Percentiles rank a stretch among this genome's conserved stretches.
Evolutionary conservation across 2,329 filamentous ascomycete species (phyloP).

Genomic region (Aureobasidium sp.): DNA sequence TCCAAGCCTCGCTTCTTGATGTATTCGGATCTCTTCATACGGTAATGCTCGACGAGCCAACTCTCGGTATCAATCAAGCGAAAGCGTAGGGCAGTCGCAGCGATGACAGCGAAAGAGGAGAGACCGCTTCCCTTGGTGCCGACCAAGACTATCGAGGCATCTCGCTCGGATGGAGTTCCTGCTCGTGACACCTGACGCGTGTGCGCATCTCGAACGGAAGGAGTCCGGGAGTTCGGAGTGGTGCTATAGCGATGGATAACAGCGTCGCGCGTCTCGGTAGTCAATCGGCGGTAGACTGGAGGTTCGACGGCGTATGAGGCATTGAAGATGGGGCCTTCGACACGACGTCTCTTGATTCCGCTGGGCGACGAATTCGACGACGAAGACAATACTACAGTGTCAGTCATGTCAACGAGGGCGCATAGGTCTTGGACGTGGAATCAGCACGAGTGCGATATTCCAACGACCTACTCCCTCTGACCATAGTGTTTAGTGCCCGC

Average conservation of each 20-base stretch:
- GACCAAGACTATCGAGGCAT: slow-evolving; percentile 61
- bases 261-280: too few relatives aligned
- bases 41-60: slow-evolving; percentile 56
- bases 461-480: not conserved
- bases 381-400: not conserved
- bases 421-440: too few relatives aligned
- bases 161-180: slow-evolving; percentile 38
- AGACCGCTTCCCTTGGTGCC: slow-evolving; percentile 69
- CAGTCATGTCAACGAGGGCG: not conserved
- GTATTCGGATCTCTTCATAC: slow-evolving; percentile 53
- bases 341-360: not conserved
- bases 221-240: too few relatives aligned
- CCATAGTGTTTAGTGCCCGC: not conserved
- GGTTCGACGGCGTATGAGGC: too few relatives aligned
- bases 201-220: too few relatives aligned
- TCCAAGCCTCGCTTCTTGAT: slow-evolving; percentile 53
- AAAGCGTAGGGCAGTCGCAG: slow-evolving; percentile 60
- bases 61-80: slow-evolving; percentile 62
- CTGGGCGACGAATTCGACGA: not conserved
- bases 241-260: not conserved
- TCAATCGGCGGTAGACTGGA: too few relatives aligned
- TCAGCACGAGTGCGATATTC: not conserved
- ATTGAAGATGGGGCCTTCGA: not conserved
- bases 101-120: slow-evolving; percentile 66
- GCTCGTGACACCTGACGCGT: too few relatives aligned